phyloP scores from a whole-genome alignment of 202 grass and related monocot genomes.

The Setaria viridis region DNA sequence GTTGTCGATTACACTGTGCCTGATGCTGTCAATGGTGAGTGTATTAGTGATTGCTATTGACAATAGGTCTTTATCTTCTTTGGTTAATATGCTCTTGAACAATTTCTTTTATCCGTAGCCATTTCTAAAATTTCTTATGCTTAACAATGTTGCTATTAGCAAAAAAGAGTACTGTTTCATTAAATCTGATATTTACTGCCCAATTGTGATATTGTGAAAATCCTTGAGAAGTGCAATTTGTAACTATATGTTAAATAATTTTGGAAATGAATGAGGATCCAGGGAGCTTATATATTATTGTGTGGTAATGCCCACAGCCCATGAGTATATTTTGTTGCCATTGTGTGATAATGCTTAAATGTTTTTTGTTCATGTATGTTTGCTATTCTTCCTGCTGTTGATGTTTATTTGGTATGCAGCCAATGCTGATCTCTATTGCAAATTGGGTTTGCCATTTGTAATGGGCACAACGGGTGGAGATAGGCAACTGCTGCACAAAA shows the following conservation, averaged over 20 bases:
- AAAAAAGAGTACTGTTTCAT: background rate
- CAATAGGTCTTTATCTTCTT: background rate
- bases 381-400: conserved; percentile 21
- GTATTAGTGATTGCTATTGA: conserved; percentile 16
- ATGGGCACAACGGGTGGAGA: conserved; percentile 94
- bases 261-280: background rate
- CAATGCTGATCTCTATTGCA: conserved; percentile 91
- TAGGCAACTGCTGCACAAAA: conserved; percentile 75
- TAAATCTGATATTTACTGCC: conserved; percentile 4
- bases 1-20: conserved; percentile 94
- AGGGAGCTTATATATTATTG: background rate
- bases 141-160: background rate
- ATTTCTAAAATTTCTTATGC: conserved; percentile 23
- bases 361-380: conserved; percentile 29
- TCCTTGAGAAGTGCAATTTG: background rate
- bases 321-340: conserved; percentile 21
- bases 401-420: conserved; percentile 48
- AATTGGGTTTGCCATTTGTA: conserved; percentile 90
- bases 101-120: background rate
- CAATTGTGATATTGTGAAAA: conserved; percentile 9
- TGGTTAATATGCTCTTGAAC: background rate
- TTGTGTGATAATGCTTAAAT: background rate
- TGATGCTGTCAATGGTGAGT: conserved; percentile 85
- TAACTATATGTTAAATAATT: conserved; percentile 12
- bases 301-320: background rate